Conservation (phyloP, 2,329 filamentous ascomycete species). For the Aspergillus ochraceoroseus region DNA sequence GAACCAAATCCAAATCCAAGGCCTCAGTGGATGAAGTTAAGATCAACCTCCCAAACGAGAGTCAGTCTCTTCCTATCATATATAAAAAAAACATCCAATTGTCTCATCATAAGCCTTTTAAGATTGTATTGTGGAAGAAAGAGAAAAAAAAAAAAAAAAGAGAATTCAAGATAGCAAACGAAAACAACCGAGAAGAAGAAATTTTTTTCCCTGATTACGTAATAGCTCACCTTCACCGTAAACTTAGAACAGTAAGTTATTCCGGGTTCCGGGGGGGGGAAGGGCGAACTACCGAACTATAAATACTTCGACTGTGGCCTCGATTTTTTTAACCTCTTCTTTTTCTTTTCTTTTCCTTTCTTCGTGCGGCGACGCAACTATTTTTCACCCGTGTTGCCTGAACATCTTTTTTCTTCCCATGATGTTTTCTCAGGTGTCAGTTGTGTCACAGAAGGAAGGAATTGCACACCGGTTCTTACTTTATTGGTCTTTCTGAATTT, state of each 20-base stretch:
- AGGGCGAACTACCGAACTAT: conserved; percentile 22
- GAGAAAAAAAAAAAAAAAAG: conserved; percentile 13
- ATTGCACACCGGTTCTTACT: conserved; percentile 66
- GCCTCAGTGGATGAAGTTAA: conserved; percentile 43
- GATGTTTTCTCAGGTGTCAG: conserved; percentile 64
- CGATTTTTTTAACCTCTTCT: conserved; percentile 15
- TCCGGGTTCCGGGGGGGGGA: conserved; percentile 14
- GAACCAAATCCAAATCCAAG: conserved; percentile 18
- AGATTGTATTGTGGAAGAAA: conserved; percentile 18
- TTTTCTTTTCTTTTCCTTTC: conserved; percentile 54
- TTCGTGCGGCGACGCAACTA: conserved; percentile 75
- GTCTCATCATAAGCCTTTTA: conserved; percentile 43
- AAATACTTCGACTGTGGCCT: conserved; percentile 19
- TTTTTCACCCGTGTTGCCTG: conserved; percentile 74
- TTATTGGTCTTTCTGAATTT: conserved; percentile 46
- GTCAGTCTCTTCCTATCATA: conserved; percentile 50
- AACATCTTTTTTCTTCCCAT: conserved; percentile 49
- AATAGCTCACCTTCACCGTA: conserved; percentile 4
- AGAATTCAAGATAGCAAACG: conserved; percentile 3
- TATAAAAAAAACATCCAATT: conserved; percentile 33
- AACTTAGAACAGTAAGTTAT: conserved; percentile 14
- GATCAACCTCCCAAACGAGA: conserved; percentile 38
- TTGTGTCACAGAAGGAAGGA: conserved; percentile 71
- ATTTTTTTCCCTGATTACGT: conserved; percentile 18
- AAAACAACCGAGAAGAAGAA: conserved; percentile 11